Evolutionary conservation across 2,329 filamentous ascomycete genomes (phyloP), one percentile per base, ranked within the genome.

Genomic region (Trematosphaeria pertusa): DNA sequence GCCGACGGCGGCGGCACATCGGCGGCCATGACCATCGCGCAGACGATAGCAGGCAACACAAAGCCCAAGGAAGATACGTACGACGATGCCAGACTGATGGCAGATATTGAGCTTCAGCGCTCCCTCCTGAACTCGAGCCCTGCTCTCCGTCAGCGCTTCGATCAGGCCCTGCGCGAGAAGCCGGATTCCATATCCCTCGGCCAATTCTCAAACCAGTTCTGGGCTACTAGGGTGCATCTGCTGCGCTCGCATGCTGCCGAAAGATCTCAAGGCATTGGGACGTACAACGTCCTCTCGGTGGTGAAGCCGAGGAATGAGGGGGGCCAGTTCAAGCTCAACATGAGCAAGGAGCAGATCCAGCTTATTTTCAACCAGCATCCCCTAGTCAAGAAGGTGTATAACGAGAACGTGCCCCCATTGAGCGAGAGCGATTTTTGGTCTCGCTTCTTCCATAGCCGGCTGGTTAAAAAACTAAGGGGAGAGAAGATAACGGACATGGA

Each of bases 321-420:
- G 53, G 85, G 87, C 17, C 55, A 58, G 49, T 81, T 87, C 34
- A 91, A 88, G 70, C 79, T 97, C 59, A 92, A 89, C 63, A 87
- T 99, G 54, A 94, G 86, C 57, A 87, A 91, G 50, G 92, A 97
- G 72, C 92, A 97, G 72, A 90, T 97, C 40, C 88, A 92, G 64
- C 84, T 96, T 65, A 94, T 99, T 42, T 92, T 99, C 72, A 86
- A 83, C 50, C 94, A 97, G 70, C 93, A 99, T 71, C 91, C 94
- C 2, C 79, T 99, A 0, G 87, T 99, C 48, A 89, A 90, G 68
- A 85, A 86, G 15, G 89, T 96, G 5, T 97, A 97, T 72, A 91
- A 97, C 65, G 92, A 97, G 66, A 91, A 92, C 56, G 91, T 97
- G 3, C 70, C 70, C 0, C 91, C 90, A 4, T 73, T 95, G 30